Evolutionary conservation across 257 asterid genomes (phyloP).

Genomic region (Solanum boliviense): DNA sequence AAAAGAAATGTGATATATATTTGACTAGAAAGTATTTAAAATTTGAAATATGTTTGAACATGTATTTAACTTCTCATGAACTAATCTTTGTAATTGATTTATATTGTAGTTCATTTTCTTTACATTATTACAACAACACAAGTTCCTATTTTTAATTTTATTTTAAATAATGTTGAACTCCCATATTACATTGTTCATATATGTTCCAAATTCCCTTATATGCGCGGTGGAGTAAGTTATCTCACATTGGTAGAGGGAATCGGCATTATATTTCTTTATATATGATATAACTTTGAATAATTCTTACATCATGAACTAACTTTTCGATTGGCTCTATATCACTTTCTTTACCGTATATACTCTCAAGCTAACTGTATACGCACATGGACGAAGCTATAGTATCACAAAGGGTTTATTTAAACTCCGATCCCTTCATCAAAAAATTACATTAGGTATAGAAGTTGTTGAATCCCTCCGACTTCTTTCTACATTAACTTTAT

Average conservation of each 20-base stretch:
- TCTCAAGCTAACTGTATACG: background rate
- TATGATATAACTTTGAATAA: background rate
- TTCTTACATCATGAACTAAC: background rate
- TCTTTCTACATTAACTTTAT: background rate
- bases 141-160: background rate
- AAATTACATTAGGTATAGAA: background rate
- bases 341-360: too few relatives aligned
- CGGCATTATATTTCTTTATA: background rate
- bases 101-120: background rate
- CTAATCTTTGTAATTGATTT: background rate
- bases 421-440: background rate
- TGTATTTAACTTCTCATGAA: background rate
- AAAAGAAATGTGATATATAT: background rate
- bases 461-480: background rate
- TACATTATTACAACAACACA: background rate
- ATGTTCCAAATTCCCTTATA: too few relatives aligned
- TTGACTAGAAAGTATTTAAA: background rate
- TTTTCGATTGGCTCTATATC: background rate
- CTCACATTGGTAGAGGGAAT: background rate
- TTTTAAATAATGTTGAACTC: too few relatives aligned
- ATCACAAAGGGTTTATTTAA: background rate
- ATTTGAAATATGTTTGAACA: background rate
- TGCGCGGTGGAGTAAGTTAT: background rate
- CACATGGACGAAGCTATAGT: background rate
- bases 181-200: too few relatives aligned